These are phyloP conservation scores for Fusarium azukiicola DNA, from an alignment of 2,329 filamentous ascomycete genomes.

Conservation along the genomic window DNA sequence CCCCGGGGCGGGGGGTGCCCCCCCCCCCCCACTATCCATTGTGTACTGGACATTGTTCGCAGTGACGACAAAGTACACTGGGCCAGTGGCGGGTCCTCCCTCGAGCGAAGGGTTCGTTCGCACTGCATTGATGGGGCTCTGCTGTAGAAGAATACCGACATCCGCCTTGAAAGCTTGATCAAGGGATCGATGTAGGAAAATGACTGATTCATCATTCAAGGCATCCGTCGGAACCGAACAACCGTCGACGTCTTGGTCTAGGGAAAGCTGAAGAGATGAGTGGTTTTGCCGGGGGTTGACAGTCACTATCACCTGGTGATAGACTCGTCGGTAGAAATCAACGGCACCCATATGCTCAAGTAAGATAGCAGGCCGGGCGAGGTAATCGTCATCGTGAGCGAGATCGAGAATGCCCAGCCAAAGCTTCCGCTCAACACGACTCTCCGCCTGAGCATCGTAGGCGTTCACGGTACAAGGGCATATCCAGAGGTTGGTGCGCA, in stretches of 20 bases:
- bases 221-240: no score
- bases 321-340: constrained; percentile 46
- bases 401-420: constrained; percentile 50
- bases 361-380: constrained; percentile 47
- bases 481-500: constrained; percentile 44
- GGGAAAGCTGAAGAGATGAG: not conserved
- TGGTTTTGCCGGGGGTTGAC: constrained; percentile 38
- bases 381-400: constrained; percentile 46
- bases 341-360: constrained; percentile 44
- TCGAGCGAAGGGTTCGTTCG: constrained; percentile 2
- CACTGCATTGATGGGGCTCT: constrained; percentile 40
- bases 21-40: constrained; percentile 16
- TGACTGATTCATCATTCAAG: not conserved
- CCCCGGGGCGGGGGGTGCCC: no score
- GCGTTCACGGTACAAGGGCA: constrained; percentile 44
- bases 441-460: not conserved
- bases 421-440: constrained; percentile 10
- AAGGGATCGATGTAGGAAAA: constrained; percentile 22
- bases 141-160: constrained; percentile 43
- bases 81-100: constrained; percentile 34
- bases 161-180: constrained; percentile 31
- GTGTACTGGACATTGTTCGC: not conserved
- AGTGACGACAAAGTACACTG: constrained; percentile 46
- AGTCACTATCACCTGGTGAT: constrained; percentile 40
- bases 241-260: not conserved